phyloP scores from a whole-genome alignment of 495 filamentous ascomycete species.

The Jackrogersella minutella region DNA sequence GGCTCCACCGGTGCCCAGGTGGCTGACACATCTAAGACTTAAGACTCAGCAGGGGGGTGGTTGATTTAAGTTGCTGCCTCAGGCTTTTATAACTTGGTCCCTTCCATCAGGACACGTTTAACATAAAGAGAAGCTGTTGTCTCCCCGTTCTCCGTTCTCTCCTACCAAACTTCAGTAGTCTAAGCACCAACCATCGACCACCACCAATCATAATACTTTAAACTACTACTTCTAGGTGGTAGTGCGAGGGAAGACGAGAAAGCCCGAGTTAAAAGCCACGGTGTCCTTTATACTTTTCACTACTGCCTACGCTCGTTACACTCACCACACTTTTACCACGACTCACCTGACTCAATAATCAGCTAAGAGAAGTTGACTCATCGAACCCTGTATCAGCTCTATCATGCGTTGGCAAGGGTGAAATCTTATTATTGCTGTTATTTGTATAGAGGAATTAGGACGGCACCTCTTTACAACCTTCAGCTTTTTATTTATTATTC shows the following conservation, averaged over 20 bases:
- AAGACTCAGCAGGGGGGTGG: not conserved
- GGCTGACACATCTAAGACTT: slow-evolving; percentile 35
- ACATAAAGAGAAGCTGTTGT: slow-evolving; percentile 43
- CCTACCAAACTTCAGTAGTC: slow-evolving; percentile 7
- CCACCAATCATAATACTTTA: slow-evolving; percentile 25
- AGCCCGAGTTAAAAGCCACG: slow-evolving; percentile 31
- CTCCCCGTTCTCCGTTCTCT: slow-evolving; percentile 3
- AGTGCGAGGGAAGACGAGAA: too few relatives aligned
- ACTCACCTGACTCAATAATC: slow-evolving; percentile 26
- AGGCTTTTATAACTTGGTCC: slow-evolving; percentile 20
- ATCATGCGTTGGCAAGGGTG: slow-evolving; percentile 35
- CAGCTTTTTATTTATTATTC: slow-evolving; percentile 23
- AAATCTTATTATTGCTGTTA: slow-evolving; percentile 41
- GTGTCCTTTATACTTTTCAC: slow-evolving; percentile 20
- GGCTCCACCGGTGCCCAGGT: slow-evolving; percentile 14
- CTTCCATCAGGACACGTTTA: slow-evolving; percentile 44
- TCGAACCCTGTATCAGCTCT: slow-evolving; percentile 15
- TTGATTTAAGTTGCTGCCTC: slow-evolving; percentile 16
- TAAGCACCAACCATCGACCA: slow-evolving; percentile 7
- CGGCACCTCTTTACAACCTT: slow-evolving; percentile 54
- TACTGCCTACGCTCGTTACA: slow-evolving; percentile 1
- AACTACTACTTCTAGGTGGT: too few relatives aligned
- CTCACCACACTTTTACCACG: slow-evolving; percentile 1
- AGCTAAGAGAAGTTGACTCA: slow-evolving; percentile 24
- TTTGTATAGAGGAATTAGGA: slow-evolving; percentile 54